Conservation (phyloP, 768 basidiomycete species). For the Tylopilus cervinicoccineus region DNA sequence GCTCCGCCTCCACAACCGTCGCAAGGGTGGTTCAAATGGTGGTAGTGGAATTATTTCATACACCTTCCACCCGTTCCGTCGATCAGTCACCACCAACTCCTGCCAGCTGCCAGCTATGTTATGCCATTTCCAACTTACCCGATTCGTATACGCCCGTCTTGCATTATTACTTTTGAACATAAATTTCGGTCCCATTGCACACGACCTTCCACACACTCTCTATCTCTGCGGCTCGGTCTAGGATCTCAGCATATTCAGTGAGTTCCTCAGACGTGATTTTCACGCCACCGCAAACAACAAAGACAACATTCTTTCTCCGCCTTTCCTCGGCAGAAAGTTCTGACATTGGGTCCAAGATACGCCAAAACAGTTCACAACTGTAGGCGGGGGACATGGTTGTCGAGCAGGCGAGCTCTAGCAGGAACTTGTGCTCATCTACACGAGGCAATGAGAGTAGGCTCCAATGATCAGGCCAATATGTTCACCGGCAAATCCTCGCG, state of each 20-base stretch:
- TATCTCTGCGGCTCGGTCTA: slow-evolving; percentile 33
- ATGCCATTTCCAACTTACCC: slow-evolving; percentile 13
- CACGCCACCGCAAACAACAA: slow-evolving; percentile 43
- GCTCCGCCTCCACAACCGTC: slow-evolving; percentile 16
- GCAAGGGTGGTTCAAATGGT: slow-evolving; percentile 26
- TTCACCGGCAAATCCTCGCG: slow-evolving; percentile 56
- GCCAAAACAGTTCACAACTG: slow-evolving; percentile 50
- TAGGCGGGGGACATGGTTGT: slow-evolving; percentile 69
- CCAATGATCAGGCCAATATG: neutral
- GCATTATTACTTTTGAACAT: slow-evolving; percentile 16
- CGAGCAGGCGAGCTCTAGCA: slow-evolving; percentile 73
- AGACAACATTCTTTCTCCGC: slow-evolving; percentile 20
- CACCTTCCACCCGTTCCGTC: neutral
- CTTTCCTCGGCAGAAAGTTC: slow-evolving; percentile 20
- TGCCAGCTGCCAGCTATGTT: neutral
- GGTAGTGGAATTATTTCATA: slow-evolving; percentile 17
- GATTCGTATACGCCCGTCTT: neutral
- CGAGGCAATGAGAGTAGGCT: neutral
- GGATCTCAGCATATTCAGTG: slow-evolving; percentile 40
- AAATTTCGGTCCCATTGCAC: slow-evolving; percentile 27
- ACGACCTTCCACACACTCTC: slow-evolving; percentile 27
- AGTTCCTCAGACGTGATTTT: slow-evolving; percentile 58
- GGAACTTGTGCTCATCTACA: slow-evolving; percentile 69
- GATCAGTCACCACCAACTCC: neutral
- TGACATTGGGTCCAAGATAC: slow-evolving; percentile 23